These are phyloP conservation scores for Aureobasidium sp. DNA, from an alignment of 2,329 filamentous ascomycete species.

Conservation along the genomic window DNA sequence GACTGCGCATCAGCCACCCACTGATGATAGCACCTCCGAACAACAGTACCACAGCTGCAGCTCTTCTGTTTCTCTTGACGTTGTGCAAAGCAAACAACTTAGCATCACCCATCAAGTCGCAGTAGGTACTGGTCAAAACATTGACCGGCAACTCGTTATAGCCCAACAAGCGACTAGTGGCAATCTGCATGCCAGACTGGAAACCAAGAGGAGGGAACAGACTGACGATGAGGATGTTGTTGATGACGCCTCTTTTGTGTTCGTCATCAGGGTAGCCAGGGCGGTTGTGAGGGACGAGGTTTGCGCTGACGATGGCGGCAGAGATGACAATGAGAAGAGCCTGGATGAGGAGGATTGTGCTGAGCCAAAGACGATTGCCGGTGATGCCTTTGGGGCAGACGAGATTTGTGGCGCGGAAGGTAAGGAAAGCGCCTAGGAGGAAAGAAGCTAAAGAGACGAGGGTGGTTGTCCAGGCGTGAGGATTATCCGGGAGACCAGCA, in stretches of 20 bases:
- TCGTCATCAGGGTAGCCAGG: slow-evolving; percentile 23
- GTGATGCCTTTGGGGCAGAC: slow-evolving; percentile 33
- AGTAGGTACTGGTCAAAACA: slow-evolving; percentile 50
- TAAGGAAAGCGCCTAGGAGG: slow-evolving; percentile 45
- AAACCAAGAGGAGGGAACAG: slow-evolving; percentile 44
- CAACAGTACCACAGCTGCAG: slow-evolving; percentile 40
- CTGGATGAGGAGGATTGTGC: slow-evolving; percentile 48
- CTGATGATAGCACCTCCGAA: slow-evolving; percentile 43
- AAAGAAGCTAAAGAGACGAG: slow-evolving; percentile 49
- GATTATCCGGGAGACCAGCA: slow-evolving; percentile 45
- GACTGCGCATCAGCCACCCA: slow-evolving; percentile 43
- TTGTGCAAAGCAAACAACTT: slow-evolving; percentile 43
- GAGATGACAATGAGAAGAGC: slow-evolving; percentile 46
- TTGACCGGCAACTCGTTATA: slow-evolving; percentile 50
- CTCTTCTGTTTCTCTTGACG: slow-evolving; percentile 45
- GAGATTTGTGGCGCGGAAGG: slow-evolving; percentile 34
- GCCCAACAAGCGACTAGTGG: slow-evolving; percentile 43
- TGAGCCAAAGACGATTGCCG: slow-evolving; percentile 33
- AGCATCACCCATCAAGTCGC: slow-evolving; percentile 47
- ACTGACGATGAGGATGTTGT: slow-evolving; percentile 40
- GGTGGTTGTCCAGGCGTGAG: slow-evolving; percentile 48
- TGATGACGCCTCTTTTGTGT: slow-evolving; percentile 24
- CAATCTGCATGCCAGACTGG: slow-evolving; percentile 49
- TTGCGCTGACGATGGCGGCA: slow-evolving; percentile 45
- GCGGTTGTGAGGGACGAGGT: slow-evolving; percentile 41